phyloP scores from a whole-genome alignment of 2,329 filamentous ascomycete genomes.

The Stagonosporopsis rhizophila region DNA sequence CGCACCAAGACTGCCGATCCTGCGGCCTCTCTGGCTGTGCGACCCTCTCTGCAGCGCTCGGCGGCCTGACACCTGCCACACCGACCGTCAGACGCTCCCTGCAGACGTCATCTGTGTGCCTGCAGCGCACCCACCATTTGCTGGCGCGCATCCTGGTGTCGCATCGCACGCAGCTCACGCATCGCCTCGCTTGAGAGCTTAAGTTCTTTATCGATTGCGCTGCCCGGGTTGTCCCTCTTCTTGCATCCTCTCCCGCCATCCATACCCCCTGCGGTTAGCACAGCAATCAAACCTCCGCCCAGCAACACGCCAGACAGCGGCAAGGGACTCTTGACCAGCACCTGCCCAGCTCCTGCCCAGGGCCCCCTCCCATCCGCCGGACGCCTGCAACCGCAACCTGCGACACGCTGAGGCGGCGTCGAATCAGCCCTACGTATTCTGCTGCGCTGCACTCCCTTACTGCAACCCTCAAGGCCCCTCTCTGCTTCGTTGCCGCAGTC shows the following conservation, averaged over 20 bases:
- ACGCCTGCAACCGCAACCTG: constrained; percentile 25
- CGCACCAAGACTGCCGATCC: neutral
- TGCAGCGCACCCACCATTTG: constrained; percentile 12
- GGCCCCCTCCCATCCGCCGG: too few species aligned
- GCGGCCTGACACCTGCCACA: constrained; percentile 17
- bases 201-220: constrained; percentile 22
- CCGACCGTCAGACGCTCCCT: constrained; percentile 8
- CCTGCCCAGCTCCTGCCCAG: constrained; percentile 23
- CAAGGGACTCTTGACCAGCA: constrained; percentile 16
- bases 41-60: constrained; percentile 5
- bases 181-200: constrained; percentile 6
- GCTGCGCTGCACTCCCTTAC: constrained; percentile 20
- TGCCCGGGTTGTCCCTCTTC: constrained; percentile 7
- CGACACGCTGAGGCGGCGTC: constrained; percentile 29
- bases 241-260: constrained; percentile 13
- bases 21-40: constrained; percentile 9
- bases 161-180: neutral
- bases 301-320: constrained; percentile 10
- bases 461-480: neutral
- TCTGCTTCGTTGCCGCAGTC: neutral
- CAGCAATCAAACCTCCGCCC: constrained; percentile 12
- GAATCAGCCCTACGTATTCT: constrained; percentile 31
- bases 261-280: constrained; percentile 20
- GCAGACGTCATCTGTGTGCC: constrained; percentile 19
- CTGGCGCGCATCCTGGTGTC: constrained; percentile 19